Evolutionary conservation across 768 basidiomycete species (phyloP), one percentile per base, ranked within the genome.

Genomic region (Kwoniella mangroviensis): DNA sequence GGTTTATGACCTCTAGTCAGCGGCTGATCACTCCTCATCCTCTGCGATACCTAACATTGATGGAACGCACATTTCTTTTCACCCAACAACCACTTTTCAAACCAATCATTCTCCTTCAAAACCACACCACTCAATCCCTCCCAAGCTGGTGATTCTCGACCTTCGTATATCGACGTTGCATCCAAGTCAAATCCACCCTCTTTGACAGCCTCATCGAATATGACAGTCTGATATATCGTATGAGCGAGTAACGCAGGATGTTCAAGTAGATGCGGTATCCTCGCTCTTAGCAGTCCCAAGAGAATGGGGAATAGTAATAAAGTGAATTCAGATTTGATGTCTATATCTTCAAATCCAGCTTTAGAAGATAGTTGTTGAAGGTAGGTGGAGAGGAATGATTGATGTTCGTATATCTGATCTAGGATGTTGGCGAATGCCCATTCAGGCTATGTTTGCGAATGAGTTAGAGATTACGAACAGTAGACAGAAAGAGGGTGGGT

Each of bases 341-440:
- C 88, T 53, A 94, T 85, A 4, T 86, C 79, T 28, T 84, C 84
- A 80, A 88, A 90, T 34, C 89, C 89, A 15, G 90, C 87, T n/a
- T 86, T 83, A 3, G 87, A 83, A 26, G 97, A 80, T 2, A 98
- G 81, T 34, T 84, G 86, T 81, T 96, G 94, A 21, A 96, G 84
- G 54, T 90, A 85, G 10, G 84, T 84, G 59, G 91, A 89, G 87
- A 97, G 89, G 82, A 98, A 95, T 2, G 86, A 82, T 26, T 88
- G 86, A 70, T 98, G 94, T 67, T 96, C 92, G 74, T 94, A 92
- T 13, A 89, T 87, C 68, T 91, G 88, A 79, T 98, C 95, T 58
- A 92, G 86, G 24, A 98, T 85, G 81, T 98, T 92, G 2, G 93
- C 90, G 80, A 98, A 92, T 77, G 93, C 98, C 93, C 95, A 98